Base-by-base conservation (phyloP, 305 asterid species). In the Rubia tinctorum region DNA sequence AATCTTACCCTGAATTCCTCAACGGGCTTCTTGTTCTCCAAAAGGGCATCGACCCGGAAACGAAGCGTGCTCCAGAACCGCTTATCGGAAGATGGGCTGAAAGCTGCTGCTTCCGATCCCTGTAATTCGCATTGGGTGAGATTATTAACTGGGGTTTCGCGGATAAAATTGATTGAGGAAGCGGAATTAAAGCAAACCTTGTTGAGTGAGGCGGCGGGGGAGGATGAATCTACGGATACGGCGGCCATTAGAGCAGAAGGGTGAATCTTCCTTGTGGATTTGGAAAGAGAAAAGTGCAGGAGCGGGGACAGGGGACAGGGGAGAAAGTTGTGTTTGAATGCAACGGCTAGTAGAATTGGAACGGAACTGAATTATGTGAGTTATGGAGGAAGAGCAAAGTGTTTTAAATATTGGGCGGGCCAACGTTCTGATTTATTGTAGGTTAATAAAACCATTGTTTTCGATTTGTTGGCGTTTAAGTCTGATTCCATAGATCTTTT, bases 41-140 rank as follows among this genome's bases (percentile, higher is more conserved):
- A 85, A 18, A 92, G 85, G n/a, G 84, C 75, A 53, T 95, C 97
- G 66, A 88, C 79, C 10, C 97, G 88, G 83, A 82, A 83, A 17
- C 86, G 88, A 8, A 95, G 95, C 37, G 82, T 72, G 85, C 96
- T 90, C 99, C 99, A 92, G 78, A 83, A 88, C 45, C 88, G 91
- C 87, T 87, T 83, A 73, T 95, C 97, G 10, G 99, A 88, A n/a
- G 91, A 83, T 2, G 98, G 96, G 65, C 95, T 91, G 79, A 80
- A 77, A 83, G 77, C 79, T 53, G 74, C 77, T 69, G 80, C 25
- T 17, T 79, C 78, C 68, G 90, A 82, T 51, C 82, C 90, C 96
- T 88, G 91, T 23, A 72, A 61, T 55, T 23, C 14, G 37, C 15
- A 66, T 30, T 30, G 2, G 34, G 34, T 30, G 34, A 67, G 1